These are phyloP conservation scores for Penicillium cataractarum DNA, from an alignment of 495 filamentous ascomycete genomes.

Conservation along the genomic window DNA sequence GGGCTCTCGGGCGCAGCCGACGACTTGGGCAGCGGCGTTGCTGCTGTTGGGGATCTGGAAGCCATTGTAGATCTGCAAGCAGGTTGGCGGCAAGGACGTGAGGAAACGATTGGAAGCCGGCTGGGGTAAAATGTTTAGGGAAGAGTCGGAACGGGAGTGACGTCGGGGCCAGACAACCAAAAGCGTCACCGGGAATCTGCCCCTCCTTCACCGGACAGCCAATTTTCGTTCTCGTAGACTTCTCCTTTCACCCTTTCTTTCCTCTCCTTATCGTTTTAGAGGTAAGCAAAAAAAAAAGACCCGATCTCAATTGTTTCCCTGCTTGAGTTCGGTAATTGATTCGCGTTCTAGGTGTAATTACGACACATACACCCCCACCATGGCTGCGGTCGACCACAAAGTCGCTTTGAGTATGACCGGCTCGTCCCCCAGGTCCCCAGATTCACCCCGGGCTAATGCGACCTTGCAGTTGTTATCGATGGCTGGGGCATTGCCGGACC, in stretches of 20 bases:
- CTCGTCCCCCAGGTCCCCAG: conserved; percentile 20
- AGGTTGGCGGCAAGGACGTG: conserved; percentile 20
- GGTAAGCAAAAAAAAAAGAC: conserved; percentile 19
- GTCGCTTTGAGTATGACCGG: conserved; percentile 79
- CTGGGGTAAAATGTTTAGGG: conserved; percentile 39
- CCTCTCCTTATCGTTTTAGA: conserved; percentile 31
- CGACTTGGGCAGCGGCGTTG: conserved; percentile 44
- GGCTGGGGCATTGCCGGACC: conserved; percentile 91
- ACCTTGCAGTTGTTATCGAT: conserved; percentile 84
- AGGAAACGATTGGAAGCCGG: conserved; percentile 20
- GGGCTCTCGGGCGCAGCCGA: conserved; percentile 48
- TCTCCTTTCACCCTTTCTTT: conserved; percentile 23
- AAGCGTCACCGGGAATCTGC: conserved; percentile 47
- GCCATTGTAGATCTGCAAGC: conserved; percentile 34
- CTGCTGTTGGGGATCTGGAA: conserved; percentile 42
- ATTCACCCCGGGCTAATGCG: conserved; percentile 24
- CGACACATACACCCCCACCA: conserved; percentile 44
- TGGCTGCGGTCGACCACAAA: conserved; percentile 87
- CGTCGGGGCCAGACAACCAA: conserved; percentile 37
- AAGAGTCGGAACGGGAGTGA: conserved; percentile 46
- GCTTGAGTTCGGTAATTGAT: conserved; percentile 30
- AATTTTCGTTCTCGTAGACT: conserved; percentile 26
- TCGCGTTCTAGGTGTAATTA: conserved; percentile 26
- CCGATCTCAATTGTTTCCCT: neutral
- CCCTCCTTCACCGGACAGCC: conserved; percentile 43